phyloP scores from a whole-genome alignment of 805 yeast genomes.

The Candida nitratophila region DNA sequence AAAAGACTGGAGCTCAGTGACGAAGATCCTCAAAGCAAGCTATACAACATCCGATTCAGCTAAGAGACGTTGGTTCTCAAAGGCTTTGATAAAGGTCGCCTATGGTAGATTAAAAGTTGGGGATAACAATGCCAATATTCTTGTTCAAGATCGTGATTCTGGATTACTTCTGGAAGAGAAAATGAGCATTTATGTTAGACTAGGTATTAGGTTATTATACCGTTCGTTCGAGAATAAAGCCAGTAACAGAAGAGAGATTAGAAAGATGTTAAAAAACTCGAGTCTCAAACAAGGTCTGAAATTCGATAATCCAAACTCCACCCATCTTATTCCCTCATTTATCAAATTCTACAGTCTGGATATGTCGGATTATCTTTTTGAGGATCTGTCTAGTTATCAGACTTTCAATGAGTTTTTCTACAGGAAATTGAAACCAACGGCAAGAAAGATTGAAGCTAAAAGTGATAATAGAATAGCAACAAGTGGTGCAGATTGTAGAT shows the following conservation, averaged over 20 bases:
- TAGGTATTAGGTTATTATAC: slow-evolving; percentile 82
- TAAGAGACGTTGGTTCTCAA: slow-evolving; percentile 82
- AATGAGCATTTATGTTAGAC: slow-evolving; percentile 79
- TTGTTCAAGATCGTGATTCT: slow-evolving; percentile 86
- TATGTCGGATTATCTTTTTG: slow-evolving; percentile 54
- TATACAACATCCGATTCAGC: slow-evolving; percentile 81
- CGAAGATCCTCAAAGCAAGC: slow-evolving; percentile 53
- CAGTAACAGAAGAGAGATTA: slow-evolving; percentile 35
- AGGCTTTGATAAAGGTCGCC: slow-evolving; percentile 72
- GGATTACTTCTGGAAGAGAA: slow-evolving; percentile 91
- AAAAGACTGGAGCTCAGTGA: slow-evolving; percentile 65
- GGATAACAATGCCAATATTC: slow-evolving; percentile 84
- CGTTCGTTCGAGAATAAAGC: slow-evolving; percentile 60
- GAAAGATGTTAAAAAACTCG: slow-evolving; percentile 51
- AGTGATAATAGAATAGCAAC: slow-evolving; percentile 42
- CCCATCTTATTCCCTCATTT: slow-evolving; percentile 63
- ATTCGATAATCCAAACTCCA: slow-evolving; percentile 68
- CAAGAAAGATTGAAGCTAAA: slow-evolving; percentile 63
- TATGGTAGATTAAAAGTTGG: slow-evolving; percentile 87
- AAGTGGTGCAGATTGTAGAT: slow-evolving; percentile 86
- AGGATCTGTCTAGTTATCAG: slow-evolving; percentile 40
- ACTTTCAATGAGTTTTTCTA: slow-evolving; percentile 90
- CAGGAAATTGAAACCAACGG: slow-evolving; percentile 62
- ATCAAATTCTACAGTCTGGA: slow-evolving; percentile 78
- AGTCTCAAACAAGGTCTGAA: slow-evolving; percentile 79